Conservation (phyloP, 163 green algal species). For the Scenedesmus sp. region DNA sequence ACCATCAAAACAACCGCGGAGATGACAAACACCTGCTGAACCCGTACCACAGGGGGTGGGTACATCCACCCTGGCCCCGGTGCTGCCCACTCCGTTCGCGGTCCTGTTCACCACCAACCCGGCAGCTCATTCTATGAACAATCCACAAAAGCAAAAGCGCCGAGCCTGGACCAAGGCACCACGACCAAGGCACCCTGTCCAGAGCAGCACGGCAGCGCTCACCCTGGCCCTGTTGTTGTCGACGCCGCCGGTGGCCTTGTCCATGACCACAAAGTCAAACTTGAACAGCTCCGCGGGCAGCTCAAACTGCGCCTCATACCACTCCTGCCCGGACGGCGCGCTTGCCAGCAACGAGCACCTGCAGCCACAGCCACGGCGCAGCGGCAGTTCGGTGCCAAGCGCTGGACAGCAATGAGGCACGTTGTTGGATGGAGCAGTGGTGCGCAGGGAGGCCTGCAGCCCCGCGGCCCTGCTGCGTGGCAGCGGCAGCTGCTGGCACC, state of each 20-base stretch:
- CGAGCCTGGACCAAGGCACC: too few species aligned
- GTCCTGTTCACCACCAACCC: too few species aligned
- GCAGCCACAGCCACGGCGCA: background rate
- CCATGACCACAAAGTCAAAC: constrained; percentile 84
- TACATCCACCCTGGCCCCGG: too few species aligned
- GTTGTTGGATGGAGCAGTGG: background rate
- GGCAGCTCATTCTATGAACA: too few species aligned
- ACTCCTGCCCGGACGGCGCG: constrained; percentile 64
- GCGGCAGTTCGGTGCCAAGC: too few species aligned
- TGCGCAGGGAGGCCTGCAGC: background rate
- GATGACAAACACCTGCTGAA: too few species aligned
- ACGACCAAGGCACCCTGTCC: background rate
- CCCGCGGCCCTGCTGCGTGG: background rate
- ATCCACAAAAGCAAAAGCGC: too few species aligned
- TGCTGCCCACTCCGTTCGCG: too few species aligned
- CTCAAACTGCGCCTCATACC: constrained; percentile 71
- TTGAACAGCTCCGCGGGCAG: constrained; percentile 75
- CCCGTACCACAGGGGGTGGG: too few species aligned
- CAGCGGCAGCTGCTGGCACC: background rate
- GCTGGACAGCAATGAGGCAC: too few species aligned
- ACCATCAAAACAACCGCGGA: too few species aligned
- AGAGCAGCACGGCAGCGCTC: background rate
- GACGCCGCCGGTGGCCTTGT: constrained; percentile 68
- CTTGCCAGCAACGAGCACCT: constrained; percentile 8
- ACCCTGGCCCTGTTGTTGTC: constrained; percentile 88